Base-by-base conservation (phyloP, 163 green algal genomes). In the Coccomyxa subellipsoidea region DNA sequence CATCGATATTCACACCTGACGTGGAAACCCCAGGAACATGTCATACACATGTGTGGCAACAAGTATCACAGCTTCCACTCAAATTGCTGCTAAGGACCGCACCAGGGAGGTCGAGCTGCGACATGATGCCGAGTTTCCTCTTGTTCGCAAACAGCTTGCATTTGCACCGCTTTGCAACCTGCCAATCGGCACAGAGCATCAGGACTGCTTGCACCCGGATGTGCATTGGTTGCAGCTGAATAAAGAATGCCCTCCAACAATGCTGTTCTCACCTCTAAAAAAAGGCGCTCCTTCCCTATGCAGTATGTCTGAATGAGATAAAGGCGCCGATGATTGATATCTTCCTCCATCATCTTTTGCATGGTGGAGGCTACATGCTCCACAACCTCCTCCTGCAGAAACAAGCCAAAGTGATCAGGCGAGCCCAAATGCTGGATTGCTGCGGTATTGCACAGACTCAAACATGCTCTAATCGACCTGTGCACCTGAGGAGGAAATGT, bases 241-340 rank as follows among this genome's bases (percentile, higher is more conserved):
- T 21, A 21, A 8, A 59, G 1, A 59, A n/a, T n/a, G n/a, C n/a
- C n/a, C n/a, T n/a, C n/a, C n/a, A n/a, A n/a, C n/a, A n/a, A n/a
- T n/a, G n/a, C n/a, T n/a, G n/a, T n/a, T n/a, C n/a, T n/a, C 70
- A 90, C 84, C 80, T 84, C 90, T 35, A 93, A 76, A 53, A 97
- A 86, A 35, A 97, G 86, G 10, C 88, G 83, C 87, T 97, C 94
- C 88, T 98, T 98, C 70, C 94, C 94, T 38, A 98, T 96, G 54
- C 90, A 89, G 70, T 97, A 96, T 0, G 90, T 95, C 31, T 80
- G 85, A 70, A 97, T 92, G 5, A 97, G n/a, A 34, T 87, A 91
- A 1, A 91, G 66, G 21, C 85, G 77, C 21, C 80, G 70, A 32
- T 59, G 38, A 2, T 80, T 21, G 29, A 78, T 27, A n/a, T 72